Percentiles rank a stretch among this genome's conserved stretches.
Evolutionary conservation across 2,329 filamentous ascomycete genomes (phyloP).

Genomic region (Nectriaceae sp.): DNA sequence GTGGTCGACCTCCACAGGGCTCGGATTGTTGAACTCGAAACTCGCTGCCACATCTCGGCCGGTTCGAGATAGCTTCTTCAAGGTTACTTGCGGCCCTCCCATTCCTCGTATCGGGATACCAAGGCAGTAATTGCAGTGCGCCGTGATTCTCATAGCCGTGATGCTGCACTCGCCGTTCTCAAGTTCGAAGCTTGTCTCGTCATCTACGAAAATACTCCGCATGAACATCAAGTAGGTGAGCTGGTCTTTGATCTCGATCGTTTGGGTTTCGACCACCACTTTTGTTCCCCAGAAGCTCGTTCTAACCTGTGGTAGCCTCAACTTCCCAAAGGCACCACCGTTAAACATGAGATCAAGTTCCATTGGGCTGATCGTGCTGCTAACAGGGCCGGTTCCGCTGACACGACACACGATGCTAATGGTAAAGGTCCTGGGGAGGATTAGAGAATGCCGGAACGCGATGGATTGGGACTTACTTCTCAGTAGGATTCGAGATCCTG

Average conservation of each 20-base stretch:
- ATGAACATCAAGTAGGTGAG: slow-evolving; percentile 32
- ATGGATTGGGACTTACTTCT: slow-evolving; percentile 32
- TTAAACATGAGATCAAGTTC: slow-evolving; percentile 33
- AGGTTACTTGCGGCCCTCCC: slow-evolving; percentile 22
- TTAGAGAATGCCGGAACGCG: too few relatives aligned
- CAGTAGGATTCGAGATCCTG: slow-evolving; percentile 31
- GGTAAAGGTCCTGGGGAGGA: slow-evolving; percentile 29
- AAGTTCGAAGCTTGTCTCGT: slow-evolving; percentile 30
- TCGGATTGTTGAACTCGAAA: slow-evolving; percentile 31
- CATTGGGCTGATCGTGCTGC: slow-evolving; percentile 32
- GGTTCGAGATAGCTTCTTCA: slow-evolving; percentile 23
- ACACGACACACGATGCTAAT: slow-evolving; percentile 33
- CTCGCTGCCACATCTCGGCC: slow-evolving; percentile 17
- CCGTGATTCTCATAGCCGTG: slow-evolving; percentile 24
- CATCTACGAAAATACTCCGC: slow-evolving; percentile 30
- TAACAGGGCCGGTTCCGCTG: slow-evolving; percentile 32
- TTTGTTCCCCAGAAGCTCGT: slow-evolving; percentile 30
- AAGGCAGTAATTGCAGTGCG: slow-evolving; percentile 28
- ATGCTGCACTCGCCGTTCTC: slow-evolving; percentile 31
- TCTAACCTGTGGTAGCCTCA: slow-evolving; percentile 31
- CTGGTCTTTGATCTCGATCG: slow-evolving; percentile 31
- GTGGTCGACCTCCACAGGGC: slow-evolving; percentile 34
- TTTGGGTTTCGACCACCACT: slow-evolving; percentile 29
- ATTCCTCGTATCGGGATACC: slow-evolving; percentile 31
- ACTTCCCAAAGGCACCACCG: slow-evolving; percentile 30